These are phyloP conservation scores for Apiotrichum brassicae DNA, from an alignment of 1,284 basidiomycete species.

Conservation along the genomic window DNA sequence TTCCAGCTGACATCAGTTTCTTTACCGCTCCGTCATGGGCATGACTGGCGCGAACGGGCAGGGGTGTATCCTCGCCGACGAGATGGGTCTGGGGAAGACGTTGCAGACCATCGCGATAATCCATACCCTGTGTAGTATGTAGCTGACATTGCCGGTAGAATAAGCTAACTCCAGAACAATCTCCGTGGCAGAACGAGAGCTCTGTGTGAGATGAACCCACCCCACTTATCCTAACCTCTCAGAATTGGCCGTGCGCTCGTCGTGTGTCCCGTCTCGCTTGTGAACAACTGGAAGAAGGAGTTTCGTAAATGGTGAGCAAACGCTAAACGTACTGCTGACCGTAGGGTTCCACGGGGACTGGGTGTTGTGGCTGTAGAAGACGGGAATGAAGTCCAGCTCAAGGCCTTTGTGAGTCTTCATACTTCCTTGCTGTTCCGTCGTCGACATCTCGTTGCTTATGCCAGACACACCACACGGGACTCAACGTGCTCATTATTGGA, in stretches of 20 bases:
- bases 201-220: slow-evolving; percentile 43
- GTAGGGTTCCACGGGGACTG: slow-evolving; percentile 13
- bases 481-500: slow-evolving; percentile 83
- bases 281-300: slow-evolving; percentile 96
- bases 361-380: slow-evolving; percentile 73
- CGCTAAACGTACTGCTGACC: slow-evolving; percentile 11
- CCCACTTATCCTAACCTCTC: not conserved
- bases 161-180: slow-evolving; percentile 55
- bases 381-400: slow-evolving; percentile 58
- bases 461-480: slow-evolving; percentile 55
- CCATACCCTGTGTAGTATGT: slow-evolving; percentile 78
- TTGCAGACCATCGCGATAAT: slow-evolving; percentile 75
- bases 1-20: slow-evolving; percentile 53
- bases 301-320: slow-evolving; percentile 87
- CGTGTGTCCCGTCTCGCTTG: slow-evolving; percentile 88
- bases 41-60: slow-evolving; percentile 71
- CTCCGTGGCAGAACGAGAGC: slow-evolving; percentile 61
- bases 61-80: slow-evolving; percentile 95
- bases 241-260: slow-evolving; percentile 71
- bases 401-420: slow-evolving; percentile 68
- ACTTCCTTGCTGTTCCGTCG: slow-evolving; percentile 1
- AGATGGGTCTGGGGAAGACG: slow-evolving; percentile 94
- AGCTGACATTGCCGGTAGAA: not conserved
- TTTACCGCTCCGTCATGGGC: slow-evolving; percentile 97
- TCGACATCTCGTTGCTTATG: too few relatives aligned